phyloP scores from a whole-genome alignment of 768 basidiomycete genomes.

The Suillus decipiens region DNA sequence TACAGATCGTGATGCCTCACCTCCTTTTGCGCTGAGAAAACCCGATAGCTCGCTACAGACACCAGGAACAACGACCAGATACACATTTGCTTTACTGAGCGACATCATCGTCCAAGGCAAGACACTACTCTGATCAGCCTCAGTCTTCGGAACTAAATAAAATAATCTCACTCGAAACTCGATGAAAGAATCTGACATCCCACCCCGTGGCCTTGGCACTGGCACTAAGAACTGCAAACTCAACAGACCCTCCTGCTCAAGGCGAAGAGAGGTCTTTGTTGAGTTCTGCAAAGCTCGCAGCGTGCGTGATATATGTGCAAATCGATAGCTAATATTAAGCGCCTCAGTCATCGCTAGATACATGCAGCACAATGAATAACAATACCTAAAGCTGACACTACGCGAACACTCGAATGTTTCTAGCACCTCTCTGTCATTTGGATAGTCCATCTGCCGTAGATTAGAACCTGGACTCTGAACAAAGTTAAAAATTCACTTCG shows the following conservation, averaged over 20 bases:
- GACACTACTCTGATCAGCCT: conserved; percentile 27
- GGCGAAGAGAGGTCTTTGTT: conserved; percentile 85
- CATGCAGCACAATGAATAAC: neutral
- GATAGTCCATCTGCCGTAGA: conserved; percentile 83
- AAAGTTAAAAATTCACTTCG: conserved; percentile 51
- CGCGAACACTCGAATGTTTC: conserved; percentile 84
- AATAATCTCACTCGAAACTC: conserved; percentile 76
- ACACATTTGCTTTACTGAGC: conserved; percentile 11
- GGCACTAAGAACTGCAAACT: conserved; percentile 92
- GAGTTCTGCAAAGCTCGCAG: conserved; percentile 79
- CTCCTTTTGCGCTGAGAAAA: neutral
- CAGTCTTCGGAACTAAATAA: neutral
- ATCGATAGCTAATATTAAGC: conserved; percentile 65
- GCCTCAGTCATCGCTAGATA: neutral
- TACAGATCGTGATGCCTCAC: neutral
- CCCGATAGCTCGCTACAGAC: neutral
- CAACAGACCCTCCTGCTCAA: conserved; percentile 79
- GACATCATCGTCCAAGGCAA: conserved; percentile 33
- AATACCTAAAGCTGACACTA: conserved; percentile 69
- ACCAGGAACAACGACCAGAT: neutral
- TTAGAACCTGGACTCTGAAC: neutral
- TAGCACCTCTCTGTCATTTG: conserved; percentile 87
- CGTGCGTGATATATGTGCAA: conserved; percentile 72
- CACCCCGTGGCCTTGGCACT: conserved; percentile 39
- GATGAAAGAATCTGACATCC: conserved; percentile 67